Conservation (phyloP, 139 green algal species). For the Astrephomene gubernaculifera region DNA sequence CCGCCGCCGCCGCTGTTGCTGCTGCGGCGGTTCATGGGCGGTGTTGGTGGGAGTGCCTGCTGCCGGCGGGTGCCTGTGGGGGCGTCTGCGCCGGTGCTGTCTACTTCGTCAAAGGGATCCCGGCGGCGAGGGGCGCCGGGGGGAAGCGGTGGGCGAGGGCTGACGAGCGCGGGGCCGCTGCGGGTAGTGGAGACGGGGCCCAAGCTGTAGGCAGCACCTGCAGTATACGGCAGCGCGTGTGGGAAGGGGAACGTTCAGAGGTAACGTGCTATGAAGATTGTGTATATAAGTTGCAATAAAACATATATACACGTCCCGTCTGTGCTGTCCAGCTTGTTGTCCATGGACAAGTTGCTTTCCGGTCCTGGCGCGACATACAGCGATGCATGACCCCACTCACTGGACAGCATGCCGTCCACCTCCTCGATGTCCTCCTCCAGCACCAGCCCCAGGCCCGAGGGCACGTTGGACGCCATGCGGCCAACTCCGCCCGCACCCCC, state of each 20-base stretch:
- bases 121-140: constrained; percentile 11
- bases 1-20: constrained; percentile 10
- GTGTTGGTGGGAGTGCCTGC: constrained; percentile 18
- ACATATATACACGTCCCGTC: too few species aligned
- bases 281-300: too few species aligned
- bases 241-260: too few species aligned
- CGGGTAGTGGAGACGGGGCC: constrained; percentile 33
- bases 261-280: too few species aligned
- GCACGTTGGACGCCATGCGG: not conserved
- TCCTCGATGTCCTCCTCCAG: constrained; percentile 49
- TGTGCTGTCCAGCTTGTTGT: too few species aligned
- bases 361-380: too few species aligned
- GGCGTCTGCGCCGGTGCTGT: not conserved
- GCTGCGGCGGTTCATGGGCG: constrained; percentile 14
- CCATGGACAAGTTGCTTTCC: too few species aligned
- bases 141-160: constrained; percentile 30
- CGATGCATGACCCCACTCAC: constrained; percentile 13
- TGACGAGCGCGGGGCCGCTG: constrained; percentile 12
- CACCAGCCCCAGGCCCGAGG: constrained; percentile 13
- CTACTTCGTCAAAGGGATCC: not conserved
- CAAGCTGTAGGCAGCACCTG: constrained; percentile 19
- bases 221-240: too few species aligned
- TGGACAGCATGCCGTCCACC: constrained; percentile 30
- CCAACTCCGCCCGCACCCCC: not conserved
- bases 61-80: not conserved